Conservation (phyloP, 257 asterid species). For the Ehretia macrophylla region DNA sequence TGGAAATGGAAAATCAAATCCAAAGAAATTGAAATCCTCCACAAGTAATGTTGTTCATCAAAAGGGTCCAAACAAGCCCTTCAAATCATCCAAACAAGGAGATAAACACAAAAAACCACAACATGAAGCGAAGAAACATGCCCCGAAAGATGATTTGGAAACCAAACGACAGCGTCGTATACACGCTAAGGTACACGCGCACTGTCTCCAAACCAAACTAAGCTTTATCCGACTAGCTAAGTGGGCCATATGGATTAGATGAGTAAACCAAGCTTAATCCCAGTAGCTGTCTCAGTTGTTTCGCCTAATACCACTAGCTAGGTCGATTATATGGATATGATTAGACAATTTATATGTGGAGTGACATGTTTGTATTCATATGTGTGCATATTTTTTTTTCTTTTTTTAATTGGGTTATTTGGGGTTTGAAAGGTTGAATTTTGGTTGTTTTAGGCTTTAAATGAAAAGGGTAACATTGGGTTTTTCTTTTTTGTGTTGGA, state of each 20-base stretch:
- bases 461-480: not conserved
- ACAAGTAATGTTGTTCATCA: no score
- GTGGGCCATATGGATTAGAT: no score
- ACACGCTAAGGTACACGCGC: constrained; percentile 56
- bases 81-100: constrained; percentile 15
- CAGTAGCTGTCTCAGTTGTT: no score
- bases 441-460: not conserved
- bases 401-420: not conserved
- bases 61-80: constrained; percentile 33
- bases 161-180: constrained; percentile 55
- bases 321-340: not conserved
- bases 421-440: not conserved
- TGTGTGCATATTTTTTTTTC: not conserved
- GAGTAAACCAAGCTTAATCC: no score
- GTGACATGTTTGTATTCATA: no score
- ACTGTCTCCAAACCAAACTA: not conserved
- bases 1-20: constrained; percentile 19
- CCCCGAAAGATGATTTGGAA: constrained; percentile 31
- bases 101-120: constrained; percentile 14
- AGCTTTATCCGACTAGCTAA: no score
- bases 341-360: no score
- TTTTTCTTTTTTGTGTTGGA: not conserved
- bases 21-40: constrained; percentile 41
- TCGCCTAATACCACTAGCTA: no score
- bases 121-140: constrained; percentile 19